A percentile compares a stretch with the other conserved stretches of the same genome.
These are phyloP conservation scores for Grigorovia jiainica DNA, from an alignment of 805 yeast genomes.

Conservation along the genomic window DNA sequence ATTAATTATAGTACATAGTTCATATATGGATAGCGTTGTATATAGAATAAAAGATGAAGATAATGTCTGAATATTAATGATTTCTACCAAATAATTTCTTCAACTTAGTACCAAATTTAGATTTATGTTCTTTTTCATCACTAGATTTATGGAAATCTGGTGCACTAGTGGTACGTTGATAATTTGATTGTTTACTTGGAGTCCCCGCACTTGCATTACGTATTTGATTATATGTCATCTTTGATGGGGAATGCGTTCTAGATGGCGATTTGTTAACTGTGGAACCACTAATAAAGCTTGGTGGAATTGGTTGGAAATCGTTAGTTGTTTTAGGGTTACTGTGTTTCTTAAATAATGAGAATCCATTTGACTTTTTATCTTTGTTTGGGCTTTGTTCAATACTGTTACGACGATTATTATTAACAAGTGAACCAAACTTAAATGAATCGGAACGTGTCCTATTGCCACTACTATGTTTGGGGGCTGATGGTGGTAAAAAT, in stretches of 20 bases:
- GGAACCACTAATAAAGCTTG: background rate
- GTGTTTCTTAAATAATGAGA: constrained; percentile 13
- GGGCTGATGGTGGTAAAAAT: constrained; percentile 8
- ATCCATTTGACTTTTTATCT: constrained; percentile 7
- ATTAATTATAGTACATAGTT: no score
- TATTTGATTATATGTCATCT: constrained; percentile 2
- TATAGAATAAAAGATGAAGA: no score
- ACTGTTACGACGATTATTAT: background rate
- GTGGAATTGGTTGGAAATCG: background rate
- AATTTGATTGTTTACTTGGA: no score
- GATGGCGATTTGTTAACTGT: background rate
- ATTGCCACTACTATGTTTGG: background rate
- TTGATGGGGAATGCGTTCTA: constrained; percentile 3
- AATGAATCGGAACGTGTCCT: constrained; percentile 4
- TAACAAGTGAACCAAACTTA: constrained; percentile 1
- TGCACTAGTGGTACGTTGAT: background rate
- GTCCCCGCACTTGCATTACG: background rate
- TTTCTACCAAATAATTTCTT: constrained; percentile 35
- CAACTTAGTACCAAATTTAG: constrained; percentile 29
- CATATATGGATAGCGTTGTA: no score
- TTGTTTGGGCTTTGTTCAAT: background rate
- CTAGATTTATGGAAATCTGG: background rate
- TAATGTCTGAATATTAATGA: no score
- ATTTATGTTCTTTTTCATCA: constrained; percentile 21
- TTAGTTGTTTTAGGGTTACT: background rate